phyloP scores from a whole-genome alignment of 2,329 filamentous ascomycete genomes.

The Cytospora chrysosperma region DNA sequence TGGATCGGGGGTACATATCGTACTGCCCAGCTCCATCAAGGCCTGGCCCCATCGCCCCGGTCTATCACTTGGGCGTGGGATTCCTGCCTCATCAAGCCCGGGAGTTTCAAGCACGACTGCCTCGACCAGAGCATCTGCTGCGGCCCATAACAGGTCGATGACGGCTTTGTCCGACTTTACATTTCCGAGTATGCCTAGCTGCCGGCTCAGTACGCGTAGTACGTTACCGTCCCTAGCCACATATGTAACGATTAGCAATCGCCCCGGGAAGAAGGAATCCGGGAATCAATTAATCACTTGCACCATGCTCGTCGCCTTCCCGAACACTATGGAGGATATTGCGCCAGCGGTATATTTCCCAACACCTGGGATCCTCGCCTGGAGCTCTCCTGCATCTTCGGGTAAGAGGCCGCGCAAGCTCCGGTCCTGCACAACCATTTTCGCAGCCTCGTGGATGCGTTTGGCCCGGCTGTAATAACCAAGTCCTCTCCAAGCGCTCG shows the following conservation, averaged over 20 bases:
- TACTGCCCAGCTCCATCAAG: slow-evolving; percentile 65
- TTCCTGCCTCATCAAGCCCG: slow-evolving; percentile 20
- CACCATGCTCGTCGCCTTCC: slow-evolving; percentile 57
- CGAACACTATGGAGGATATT: slow-evolving; percentile 62
- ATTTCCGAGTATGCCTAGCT: slow-evolving; percentile 57
- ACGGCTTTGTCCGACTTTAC: slow-evolving; percentile 54
- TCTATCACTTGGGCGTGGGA: slow-evolving; percentile 42
- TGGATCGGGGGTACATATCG: slow-evolving; percentile 59
- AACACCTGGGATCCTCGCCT: slow-evolving; percentile 56
- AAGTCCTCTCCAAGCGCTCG: slow-evolving; percentile 59
- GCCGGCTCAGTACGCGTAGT: slow-evolving; percentile 57
- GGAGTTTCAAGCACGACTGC: slow-evolving; percentile 44
- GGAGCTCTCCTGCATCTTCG: slow-evolving; percentile 42
- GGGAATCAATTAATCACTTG: not conserved
- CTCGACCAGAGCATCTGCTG: slow-evolving; percentile 55
- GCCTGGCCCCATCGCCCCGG: slow-evolving; percentile 64
- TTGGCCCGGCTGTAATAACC: slow-evolving; percentile 66
- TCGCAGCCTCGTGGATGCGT: slow-evolving; percentile 57
- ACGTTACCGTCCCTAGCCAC: slow-evolving; percentile 56
- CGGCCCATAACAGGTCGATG: slow-evolving; percentile 57
- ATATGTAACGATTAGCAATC: not conserved
- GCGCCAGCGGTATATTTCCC: slow-evolving; percentile 64
- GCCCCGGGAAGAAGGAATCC: not conserved
- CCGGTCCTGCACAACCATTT: slow-evolving; percentile 45
- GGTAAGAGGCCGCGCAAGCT: slow-evolving; percentile 50